Evolutionary conservation across 805 yeast genomes (phyloP).

Genomic region (Kodamaea laetipori): DNA sequence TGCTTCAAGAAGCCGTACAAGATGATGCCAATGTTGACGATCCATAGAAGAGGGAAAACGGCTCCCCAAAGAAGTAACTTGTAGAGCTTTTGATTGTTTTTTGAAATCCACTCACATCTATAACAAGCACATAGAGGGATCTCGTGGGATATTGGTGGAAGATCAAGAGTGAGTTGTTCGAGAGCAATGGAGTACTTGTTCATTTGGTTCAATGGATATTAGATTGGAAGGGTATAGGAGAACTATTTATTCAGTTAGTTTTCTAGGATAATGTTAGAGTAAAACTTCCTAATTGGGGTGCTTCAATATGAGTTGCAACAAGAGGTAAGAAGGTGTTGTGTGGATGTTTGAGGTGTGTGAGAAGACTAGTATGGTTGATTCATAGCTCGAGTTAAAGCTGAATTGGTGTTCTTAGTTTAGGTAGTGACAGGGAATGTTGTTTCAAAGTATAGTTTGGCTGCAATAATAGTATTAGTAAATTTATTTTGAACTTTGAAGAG

Average conservation of each 20-base stretch:
- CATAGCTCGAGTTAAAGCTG: too few species aligned
- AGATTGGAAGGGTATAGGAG: too few species aligned
- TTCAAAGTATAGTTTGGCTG: too few species aligned
- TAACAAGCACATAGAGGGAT: conserved; percentile 9
- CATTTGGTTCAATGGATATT: background rate
- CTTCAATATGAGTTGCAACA: background rate
- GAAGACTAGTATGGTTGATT: too few species aligned
- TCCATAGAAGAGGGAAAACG: conserved; percentile 25
- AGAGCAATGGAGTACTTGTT: background rate
- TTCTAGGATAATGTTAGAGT: background rate
- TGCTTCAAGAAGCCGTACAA: background rate
- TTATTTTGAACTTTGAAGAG: too few species aligned
- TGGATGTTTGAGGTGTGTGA: too few species aligned
- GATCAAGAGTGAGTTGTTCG: background rate
- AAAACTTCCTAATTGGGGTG: conserved; percentile 3
- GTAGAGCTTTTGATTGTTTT: conserved; percentile 1
- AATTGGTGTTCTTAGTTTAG: too few species aligned
- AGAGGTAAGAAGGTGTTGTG: too few species aligned
- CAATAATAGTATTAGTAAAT: too few species aligned
- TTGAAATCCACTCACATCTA: conserved; percentile 7
- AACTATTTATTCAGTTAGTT: background rate
- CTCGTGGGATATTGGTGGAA: background rate
- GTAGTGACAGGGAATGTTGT: too few species aligned
- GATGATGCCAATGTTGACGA: conserved; percentile 13
- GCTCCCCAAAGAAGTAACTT: conserved; percentile 20